Conservation (phyloP, 768 basidiomycete species). For the Sarcodon sp. region DNA sequence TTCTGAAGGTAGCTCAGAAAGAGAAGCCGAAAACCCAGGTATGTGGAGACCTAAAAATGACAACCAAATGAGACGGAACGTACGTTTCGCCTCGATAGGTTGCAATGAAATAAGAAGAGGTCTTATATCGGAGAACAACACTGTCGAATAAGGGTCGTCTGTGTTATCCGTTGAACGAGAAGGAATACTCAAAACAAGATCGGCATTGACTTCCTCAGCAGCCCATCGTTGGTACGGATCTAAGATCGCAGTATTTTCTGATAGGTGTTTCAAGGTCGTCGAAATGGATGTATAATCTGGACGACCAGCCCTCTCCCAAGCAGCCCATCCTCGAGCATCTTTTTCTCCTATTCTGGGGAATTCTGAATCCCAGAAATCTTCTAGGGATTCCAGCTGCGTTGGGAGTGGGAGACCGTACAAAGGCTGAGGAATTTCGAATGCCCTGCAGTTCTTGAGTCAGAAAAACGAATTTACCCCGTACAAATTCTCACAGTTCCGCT, state of each 20-base stretch:
- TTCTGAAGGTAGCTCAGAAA: slow-evolving; percentile 17
- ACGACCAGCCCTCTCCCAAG: slow-evolving; percentile 39
- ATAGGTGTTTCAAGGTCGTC: slow-evolving; percentile 5
- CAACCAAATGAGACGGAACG: slow-evolving; percentile 60
- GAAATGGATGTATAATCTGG: slow-evolving; percentile 14
- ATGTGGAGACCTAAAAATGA: slow-evolving; percentile 59
- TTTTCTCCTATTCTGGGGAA: slow-evolving; percentile 61
- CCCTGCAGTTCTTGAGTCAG: slow-evolving; percentile 22
- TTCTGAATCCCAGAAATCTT: slow-evolving; percentile 82
- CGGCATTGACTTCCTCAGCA: slow-evolving; percentile 35
- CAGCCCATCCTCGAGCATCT: slow-evolving; percentile 53
- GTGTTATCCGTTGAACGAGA: slow-evolving; percentile 39
- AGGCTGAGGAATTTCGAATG: slow-evolving; percentile 40
- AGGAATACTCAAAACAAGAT: slow-evolving; percentile 32
- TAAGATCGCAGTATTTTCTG: slow-evolving; percentile 14
- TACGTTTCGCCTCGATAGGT: slow-evolving; percentile 30
- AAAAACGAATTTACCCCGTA: neutral
- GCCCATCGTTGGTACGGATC: slow-evolving; percentile 69
- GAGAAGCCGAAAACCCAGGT: slow-evolving; percentile 43
- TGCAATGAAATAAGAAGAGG: slow-evolving; percentile 34
- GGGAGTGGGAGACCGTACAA: slow-evolving; percentile 30
- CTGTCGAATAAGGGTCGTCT: slow-evolving; percentile 57
- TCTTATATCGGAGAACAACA: slow-evolving; percentile 65
- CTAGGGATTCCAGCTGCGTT: slow-evolving; percentile 42
- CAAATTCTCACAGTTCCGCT: slow-evolving; percentile 53